Evolutionary conservation across 1,139 yeast genomes (phyloP).

Genomic region (Zygosaccharomyces sapae): DNA sequence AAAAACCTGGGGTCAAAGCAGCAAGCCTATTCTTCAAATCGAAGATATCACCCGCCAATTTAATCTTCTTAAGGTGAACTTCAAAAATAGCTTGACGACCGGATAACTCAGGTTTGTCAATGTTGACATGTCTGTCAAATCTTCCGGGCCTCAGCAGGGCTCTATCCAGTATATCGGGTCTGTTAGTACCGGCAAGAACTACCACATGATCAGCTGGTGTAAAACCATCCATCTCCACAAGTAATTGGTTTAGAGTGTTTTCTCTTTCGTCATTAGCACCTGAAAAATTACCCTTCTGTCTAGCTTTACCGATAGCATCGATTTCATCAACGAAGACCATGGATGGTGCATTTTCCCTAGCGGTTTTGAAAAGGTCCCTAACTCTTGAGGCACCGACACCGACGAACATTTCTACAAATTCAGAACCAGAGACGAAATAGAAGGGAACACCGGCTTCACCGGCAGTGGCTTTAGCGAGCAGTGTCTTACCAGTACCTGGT

Average conservation of each 20-base stretch:
- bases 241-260: slow-evolving; percentile 69
- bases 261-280: slow-evolving; percentile 80
- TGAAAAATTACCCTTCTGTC: slow-evolving; percentile 58
- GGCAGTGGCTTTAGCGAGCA: slow-evolving; percentile 77
- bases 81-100: slow-evolving; percentile 73
- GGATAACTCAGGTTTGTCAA: slow-evolving; percentile 72
- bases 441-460: slow-evolving; percentile 86
- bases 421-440: slow-evolving; percentile 77
- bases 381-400: slow-evolving; percentile 83
- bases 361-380: slow-evolving; percentile 74
- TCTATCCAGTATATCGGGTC: slow-evolving; percentile 73
- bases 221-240: slow-evolving; percentile 85
- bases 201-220: slow-evolving; percentile 71
- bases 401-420: slow-evolving; percentile 77
- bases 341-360: slow-evolving; percentile 76
- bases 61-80: slow-evolving; percentile 62
- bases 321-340: slow-evolving; percentile 79
- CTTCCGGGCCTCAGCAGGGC: slow-evolving; percentile 81
- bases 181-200: slow-evolving; percentile 77
- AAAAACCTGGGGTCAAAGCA: slow-evolving; percentile 78
- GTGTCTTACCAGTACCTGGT: slow-evolving; percentile 84
- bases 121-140: slow-evolving; percentile 71
- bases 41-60: slow-evolving; percentile 51
- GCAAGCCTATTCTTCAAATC: slow-evolving; percentile 67
- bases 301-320: slow-evolving; percentile 79